A percentile compares a stretch with the other conserved stretches of the same genome.
phyloP scores from a whole-genome alignment of 169 alveolate species.

The Plasmodium gonderi region DNA sequence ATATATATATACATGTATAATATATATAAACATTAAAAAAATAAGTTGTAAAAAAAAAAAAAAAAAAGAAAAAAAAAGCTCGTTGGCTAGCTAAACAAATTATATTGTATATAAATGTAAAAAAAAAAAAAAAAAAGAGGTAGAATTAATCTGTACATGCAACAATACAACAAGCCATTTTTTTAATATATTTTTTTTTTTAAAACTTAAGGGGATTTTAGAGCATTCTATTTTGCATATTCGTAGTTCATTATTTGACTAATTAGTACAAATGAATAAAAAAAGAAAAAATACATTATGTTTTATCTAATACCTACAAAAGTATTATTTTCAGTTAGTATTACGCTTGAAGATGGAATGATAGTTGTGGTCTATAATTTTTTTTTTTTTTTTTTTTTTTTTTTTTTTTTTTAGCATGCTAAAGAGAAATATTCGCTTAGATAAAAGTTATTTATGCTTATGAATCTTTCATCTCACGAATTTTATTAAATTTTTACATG shows the following conservation, averaged over 20 bases:
- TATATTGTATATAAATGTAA: not conserved
- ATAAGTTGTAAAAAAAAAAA: not conserved
- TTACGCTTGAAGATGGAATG: not conserved
- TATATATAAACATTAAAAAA: conserved; percentile 34
- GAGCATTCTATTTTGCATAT: not conserved
- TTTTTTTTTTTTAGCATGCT: conserved; percentile 19
- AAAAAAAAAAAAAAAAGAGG: not conserved
- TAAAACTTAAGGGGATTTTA: conserved; percentile 1
- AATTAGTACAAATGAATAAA: conserved; percentile 10
- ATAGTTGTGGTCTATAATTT: not conserved
- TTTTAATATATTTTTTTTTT: conserved; percentile 12
- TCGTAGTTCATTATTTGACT: not conserved
- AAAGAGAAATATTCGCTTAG: conserved; percentile 1
- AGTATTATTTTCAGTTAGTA: not conserved
- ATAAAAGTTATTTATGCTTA: not conserved
- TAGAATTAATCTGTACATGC: conserved; percentile 56
- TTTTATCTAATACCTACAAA: conserved; percentile 13
- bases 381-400: conserved; percentile 14
- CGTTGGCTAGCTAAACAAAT: conserved; percentile 42
- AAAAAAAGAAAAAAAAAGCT: conserved; percentile 2
- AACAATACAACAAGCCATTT: conserved; percentile 17
- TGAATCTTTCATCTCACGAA: not conserved
- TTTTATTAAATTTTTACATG: not conserved
- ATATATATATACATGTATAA: not conserved
- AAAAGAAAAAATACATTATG: conserved; percentile 7